A percentile compares a stretch with the other conserved stretches of the same genome.
Conservation (phyloP, 352 stramenopile genomes). For the Pythium sp. region DNA sequence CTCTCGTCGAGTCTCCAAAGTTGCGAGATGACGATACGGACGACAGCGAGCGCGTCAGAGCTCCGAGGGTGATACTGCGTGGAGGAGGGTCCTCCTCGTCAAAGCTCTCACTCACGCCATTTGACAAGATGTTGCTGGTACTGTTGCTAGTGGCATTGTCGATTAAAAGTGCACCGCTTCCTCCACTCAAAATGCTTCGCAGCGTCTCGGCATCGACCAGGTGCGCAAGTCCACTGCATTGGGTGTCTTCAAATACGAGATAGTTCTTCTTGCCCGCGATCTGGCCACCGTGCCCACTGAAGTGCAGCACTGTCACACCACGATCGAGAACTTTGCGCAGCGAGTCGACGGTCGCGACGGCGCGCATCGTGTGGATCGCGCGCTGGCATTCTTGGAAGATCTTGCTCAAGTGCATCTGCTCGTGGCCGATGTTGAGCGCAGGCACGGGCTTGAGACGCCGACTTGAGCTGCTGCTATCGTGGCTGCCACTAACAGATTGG, state of each 20-base stretch:
- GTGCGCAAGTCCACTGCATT: conserved; percentile 60
- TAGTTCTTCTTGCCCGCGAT: conserved; percentile 63
- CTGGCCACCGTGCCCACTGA: conserved; percentile 70
- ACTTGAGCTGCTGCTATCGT: conserved; percentile 9
- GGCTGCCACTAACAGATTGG: conserved; percentile 20
- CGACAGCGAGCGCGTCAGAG: conserved; percentile 21
- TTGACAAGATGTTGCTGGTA: background rate
- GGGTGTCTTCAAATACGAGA: conserved; percentile 78
- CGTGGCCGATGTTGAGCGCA: conserved; percentile 61
- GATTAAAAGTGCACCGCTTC: conserved; percentile 12
- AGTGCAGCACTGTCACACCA: conserved; percentile 72
- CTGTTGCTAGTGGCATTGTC: conserved; percentile 18
- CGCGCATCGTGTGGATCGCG: conserved; percentile 72
- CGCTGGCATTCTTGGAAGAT: conserved; percentile 77
- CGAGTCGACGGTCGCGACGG: conserved; percentile 66
- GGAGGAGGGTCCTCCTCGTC: conserved; percentile 10
- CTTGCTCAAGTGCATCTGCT: conserved; percentile 65
- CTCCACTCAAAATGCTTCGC: conserved; percentile 48
- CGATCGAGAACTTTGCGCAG: conserved; percentile 77
- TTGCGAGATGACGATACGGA: conserved; percentile 28
- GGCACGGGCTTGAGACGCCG: conserved; percentile 59
- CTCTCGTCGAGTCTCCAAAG: conserved; percentile 21
- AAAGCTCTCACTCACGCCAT: background rate
- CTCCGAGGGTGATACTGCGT: background rate
- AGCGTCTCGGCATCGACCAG: conserved; percentile 65